Evolutionary conservation across 1,284 basidiomycete genomes (phyloP).

Genomic region (Papiliotrema terrestris): DNA sequence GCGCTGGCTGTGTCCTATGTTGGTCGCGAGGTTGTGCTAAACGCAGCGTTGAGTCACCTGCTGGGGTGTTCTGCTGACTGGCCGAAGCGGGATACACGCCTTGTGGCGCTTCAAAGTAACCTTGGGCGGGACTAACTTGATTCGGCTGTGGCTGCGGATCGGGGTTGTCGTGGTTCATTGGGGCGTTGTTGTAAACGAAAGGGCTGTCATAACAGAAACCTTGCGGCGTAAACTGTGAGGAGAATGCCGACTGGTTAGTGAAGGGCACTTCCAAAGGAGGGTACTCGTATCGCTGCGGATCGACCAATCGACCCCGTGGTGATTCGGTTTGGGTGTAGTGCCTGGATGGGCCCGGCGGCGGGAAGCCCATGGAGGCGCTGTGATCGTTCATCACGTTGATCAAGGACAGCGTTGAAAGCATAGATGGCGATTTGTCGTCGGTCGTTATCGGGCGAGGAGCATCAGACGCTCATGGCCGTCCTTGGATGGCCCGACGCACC

Average conservation of each 20-base stretch:
- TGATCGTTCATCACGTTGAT: background rate
- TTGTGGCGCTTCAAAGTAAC: background rate
- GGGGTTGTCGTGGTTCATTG: background rate
- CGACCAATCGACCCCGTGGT: background rate
- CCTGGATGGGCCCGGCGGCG: background rate
- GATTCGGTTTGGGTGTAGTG: background rate
- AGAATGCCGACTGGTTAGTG: slow-evolving; percentile 6
- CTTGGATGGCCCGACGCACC: too few species aligned
- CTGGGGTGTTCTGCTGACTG: too few species aligned
- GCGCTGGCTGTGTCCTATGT: background rate
- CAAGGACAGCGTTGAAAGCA: background rate
- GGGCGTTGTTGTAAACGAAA: background rate
- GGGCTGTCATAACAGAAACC: slow-evolving; percentile 11
- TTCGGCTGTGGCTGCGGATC: background rate
- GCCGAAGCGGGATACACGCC: too few species aligned
- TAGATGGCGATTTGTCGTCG: background rate
- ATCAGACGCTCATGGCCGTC: too few species aligned
- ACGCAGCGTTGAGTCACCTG: background rate
- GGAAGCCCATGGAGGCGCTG: too few species aligned
- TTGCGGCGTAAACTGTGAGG: slow-evolving; percentile 3
- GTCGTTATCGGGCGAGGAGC: too few species aligned
- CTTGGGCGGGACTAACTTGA: background rate
- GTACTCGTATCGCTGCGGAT: background rate
- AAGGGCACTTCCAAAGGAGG: background rate
- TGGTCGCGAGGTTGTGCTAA: background rate